These are phyloP conservation scores for Fraxinus americana DNA, from an alignment of 257 asterid species.

Conservation along the genomic window DNA sequence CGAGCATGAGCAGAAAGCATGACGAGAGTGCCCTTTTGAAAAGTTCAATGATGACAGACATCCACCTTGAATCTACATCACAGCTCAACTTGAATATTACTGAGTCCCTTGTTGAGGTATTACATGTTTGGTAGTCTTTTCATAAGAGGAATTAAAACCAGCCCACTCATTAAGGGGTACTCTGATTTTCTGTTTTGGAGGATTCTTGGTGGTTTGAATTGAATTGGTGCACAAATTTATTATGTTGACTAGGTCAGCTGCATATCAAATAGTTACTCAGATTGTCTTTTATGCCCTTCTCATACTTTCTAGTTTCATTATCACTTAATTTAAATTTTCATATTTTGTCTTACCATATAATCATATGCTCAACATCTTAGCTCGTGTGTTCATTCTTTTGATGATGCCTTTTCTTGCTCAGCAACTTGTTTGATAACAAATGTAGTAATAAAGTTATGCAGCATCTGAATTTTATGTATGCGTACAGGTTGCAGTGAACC, in stretches of 20 bases:
- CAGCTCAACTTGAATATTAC: conserved; percentile 82
- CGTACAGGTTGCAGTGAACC: not conserved
- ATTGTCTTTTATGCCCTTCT: conserved; percentile 12
- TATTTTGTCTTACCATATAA: not conserved
- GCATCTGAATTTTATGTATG: not conserved
- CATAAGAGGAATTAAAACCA: conserved; percentile 14
- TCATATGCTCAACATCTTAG: not conserved
- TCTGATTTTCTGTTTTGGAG: conserved; percentile 15
- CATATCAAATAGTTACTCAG: conserved; percentile 8
- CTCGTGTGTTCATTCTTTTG: not conserved
- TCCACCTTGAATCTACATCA: conserved; percentile 61
- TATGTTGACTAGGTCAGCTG: conserved; percentile 14
- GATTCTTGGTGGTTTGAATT: conserved; percentile 9
- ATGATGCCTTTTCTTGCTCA: not conserved
- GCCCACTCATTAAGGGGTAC: conserved; percentile 2
- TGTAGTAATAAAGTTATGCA: not conserved
- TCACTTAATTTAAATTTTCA: not conserved
- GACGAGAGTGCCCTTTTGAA: conserved; percentile 65
- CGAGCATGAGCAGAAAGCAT: conserved; percentile 57
- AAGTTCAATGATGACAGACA: conserved; percentile 58
- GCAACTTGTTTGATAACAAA: not conserved
- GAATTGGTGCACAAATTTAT: not conserved
- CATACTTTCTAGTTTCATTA: not conserved
- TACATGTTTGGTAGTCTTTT: conserved; percentile 3
- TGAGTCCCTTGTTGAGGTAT: conserved; percentile 87